These are phyloP conservation scores for Sordariomycetes sp. DNA, from an alignment of 2,329 filamentous ascomycete genomes.

Conservation along the genomic window DNA sequence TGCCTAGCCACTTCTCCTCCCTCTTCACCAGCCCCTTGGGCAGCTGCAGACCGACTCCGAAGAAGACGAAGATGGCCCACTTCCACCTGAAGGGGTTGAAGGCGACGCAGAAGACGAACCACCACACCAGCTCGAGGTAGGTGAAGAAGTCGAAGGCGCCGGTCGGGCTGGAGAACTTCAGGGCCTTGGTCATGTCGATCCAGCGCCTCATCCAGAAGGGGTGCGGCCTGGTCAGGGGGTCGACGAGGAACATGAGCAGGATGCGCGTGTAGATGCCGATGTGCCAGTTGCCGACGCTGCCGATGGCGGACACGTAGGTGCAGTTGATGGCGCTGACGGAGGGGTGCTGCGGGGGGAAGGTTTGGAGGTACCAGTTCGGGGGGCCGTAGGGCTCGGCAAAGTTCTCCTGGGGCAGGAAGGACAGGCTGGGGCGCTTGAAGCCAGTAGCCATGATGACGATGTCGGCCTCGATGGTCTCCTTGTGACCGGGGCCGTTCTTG, in stretches of 20 bases:
- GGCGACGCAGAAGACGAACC: conserved; percentile 70
- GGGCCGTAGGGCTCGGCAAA: conserved; percentile 67
- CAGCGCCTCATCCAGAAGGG: conserved; percentile 72
- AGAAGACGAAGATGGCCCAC: conserved; percentile 78
- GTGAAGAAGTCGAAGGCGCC: conserved; percentile 86
- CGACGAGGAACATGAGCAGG: conserved; percentile 75
- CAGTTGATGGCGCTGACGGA: conserved; percentile 73
- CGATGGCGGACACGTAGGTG: conserved; percentile 74
- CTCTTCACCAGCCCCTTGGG: conserved; percentile 57
- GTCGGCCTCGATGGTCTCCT: conserved; percentile 60
- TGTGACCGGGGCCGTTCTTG: conserved; percentile 62
- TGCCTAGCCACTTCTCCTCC: conserved; percentile 55
- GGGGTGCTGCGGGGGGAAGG: conserved; percentile 67
- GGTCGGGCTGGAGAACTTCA: conserved; percentile 63
- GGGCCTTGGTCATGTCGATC: conserved; percentile 71
- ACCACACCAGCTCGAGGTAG: conserved; percentile 75
- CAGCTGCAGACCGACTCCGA: conserved; percentile 58
- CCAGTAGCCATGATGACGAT: conserved; percentile 79
- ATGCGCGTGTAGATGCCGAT: conserved; percentile 85
- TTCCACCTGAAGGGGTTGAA: conserved; percentile 88
- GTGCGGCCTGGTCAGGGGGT: conserved; percentile 64
- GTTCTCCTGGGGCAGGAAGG: conserved; percentile 64
- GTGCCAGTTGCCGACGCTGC: conserved; percentile 78
- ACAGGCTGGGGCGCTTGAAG: conserved; percentile 63
- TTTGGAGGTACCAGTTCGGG: conserved; percentile 84